Evolutionary conservation across 2,329 filamentous ascomycete genomes (phyloP).

Genomic region (Colletotrichum plurivorum): DNA sequence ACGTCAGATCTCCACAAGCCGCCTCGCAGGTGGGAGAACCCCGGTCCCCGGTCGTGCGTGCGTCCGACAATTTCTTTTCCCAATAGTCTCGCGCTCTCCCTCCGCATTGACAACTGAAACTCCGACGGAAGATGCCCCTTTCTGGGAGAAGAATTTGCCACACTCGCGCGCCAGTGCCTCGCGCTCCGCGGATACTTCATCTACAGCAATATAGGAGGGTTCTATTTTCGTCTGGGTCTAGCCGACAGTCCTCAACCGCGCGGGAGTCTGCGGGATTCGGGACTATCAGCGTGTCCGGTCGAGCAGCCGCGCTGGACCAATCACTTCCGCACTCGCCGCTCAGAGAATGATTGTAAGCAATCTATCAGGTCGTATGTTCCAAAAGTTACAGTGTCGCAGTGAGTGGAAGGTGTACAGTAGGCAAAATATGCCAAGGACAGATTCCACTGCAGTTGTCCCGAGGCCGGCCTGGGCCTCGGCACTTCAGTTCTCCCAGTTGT

Average conservation of each 20-base stretch:
- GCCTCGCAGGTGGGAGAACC: neutral
- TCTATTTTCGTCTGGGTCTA: slow-evolving; percentile 14
- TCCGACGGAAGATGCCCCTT: neutral
- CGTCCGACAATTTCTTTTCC: slow-evolving; percentile 15
- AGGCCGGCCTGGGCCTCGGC: neutral
- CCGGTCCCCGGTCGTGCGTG: slow-evolving; percentile 31
- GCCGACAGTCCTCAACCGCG: slow-evolving; percentile 8
- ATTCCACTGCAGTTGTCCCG: neutral
- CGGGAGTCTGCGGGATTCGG: slow-evolving; percentile 5
- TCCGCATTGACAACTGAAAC: slow-evolving; percentile 24
- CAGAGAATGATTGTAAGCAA: slow-evolving; percentile 8
- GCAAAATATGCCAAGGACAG: slow-evolving; percentile 2
- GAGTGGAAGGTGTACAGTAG: neutral
- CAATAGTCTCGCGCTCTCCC: neutral
- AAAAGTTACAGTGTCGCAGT: neutral
- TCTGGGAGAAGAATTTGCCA: slow-evolving; percentile 19
- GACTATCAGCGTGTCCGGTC: neutral
- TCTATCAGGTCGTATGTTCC: slow-evolving; percentile 5
- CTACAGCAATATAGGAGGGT: slow-evolving; percentile 14
- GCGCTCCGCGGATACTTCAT: slow-evolving; percentile 16
- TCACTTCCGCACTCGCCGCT: neutral
- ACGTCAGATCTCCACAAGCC: slow-evolving; percentile 4
- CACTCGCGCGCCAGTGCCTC: slow-evolving; percentile 8
- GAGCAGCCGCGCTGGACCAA: slow-evolving; percentile 26
- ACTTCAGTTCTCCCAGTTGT: neutral